Percentiles rank a stretch among this genome's conserved stretches.
phyloP scores from a whole-genome alignment of 73 alveolate genomes.

The Paramecium sonneborni region DNA sequence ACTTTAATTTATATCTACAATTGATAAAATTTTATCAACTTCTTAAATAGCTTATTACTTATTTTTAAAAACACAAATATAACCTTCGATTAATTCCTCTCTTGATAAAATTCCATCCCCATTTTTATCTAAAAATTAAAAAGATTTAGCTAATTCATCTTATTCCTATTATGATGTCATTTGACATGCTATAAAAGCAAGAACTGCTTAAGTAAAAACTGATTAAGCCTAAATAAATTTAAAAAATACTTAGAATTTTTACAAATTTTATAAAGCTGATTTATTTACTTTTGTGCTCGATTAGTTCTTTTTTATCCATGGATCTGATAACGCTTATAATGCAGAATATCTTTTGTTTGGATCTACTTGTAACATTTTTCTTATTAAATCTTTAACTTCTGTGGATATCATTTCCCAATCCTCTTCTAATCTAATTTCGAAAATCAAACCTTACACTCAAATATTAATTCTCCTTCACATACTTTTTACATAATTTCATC shows the following conservation, averaged over 20 bases:
- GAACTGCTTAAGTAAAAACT: slow-evolving; percentile 61
- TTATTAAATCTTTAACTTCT: slow-evolving; percentile 78
- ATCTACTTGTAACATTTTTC: slow-evolving; percentile 71
- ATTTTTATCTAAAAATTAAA: slow-evolving; percentile 76
- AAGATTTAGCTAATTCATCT: slow-evolving; percentile 68
- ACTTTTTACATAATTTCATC: slow-evolving; percentile 41
- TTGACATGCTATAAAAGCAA: slow-evolving; percentile 59
- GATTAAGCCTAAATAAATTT: slow-evolving; percentile 50
- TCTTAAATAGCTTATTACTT: background rate
- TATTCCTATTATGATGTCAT: slow-evolving; percentile 67
- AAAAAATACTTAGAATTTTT: slow-evolving; percentile 19
- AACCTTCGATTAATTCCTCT: slow-evolving; percentile 84
- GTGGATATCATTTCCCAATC: slow-evolving; percentile 66
- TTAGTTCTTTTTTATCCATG: slow-evolving; percentile 66
- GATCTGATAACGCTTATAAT: slow-evolving; percentile 73
- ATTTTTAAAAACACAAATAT: slow-evolving; percentile 24
- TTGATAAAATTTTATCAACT: slow-evolving; percentile 21
- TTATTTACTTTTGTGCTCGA: background rate
- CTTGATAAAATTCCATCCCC: slow-evolving; percentile 81
- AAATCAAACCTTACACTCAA: slow-evolving; percentile 53
- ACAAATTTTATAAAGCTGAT: slow-evolving; percentile 57
- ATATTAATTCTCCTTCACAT: background rate
- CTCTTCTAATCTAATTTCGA: slow-evolving; percentile 24
- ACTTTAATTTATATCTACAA: slow-evolving; percentile 28
- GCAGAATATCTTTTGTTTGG: slow-evolving; percentile 76